Conservation (phyloP, 768 basidiomycete genomes). For the Pisolithus orientalis region DNA sequence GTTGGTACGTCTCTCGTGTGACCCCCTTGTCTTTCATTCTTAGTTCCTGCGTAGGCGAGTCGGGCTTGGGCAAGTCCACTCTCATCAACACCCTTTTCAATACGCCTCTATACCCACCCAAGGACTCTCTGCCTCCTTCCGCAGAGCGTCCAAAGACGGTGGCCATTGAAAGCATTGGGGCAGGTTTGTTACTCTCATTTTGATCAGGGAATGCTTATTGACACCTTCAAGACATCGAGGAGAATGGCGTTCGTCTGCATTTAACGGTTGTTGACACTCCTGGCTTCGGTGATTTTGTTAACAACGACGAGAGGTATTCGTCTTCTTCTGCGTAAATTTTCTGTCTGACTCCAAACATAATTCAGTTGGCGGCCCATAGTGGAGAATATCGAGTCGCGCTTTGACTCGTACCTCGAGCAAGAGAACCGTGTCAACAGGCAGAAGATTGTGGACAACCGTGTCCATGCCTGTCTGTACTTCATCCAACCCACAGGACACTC, state of each 20-base stretch:
- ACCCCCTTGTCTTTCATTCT: slow-evolving; percentile 6
- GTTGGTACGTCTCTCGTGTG: slow-evolving; percentile 66
- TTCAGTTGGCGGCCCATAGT: slow-evolving; percentile 95
- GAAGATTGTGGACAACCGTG: slow-evolving; percentile 93
- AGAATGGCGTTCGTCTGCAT: slow-evolving; percentile 93
- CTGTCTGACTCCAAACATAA: slow-evolving; percentile 12
- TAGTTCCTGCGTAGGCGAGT: slow-evolving; percentile 65
- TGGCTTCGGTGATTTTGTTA: slow-evolving; percentile 98
- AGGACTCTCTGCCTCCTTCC: slow-evolving; percentile 77
- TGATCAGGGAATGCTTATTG: slow-evolving; percentile 11
- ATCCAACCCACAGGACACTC: slow-evolving; percentile 98
- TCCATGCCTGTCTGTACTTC: slow-evolving; percentile 98
- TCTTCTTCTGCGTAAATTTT: slow-evolving; percentile 11
- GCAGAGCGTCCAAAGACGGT: slow-evolving; percentile 89
- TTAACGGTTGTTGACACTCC: slow-evolving; percentile 99
- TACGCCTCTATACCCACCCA: slow-evolving; percentile 88
- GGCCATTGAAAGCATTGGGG: slow-evolving; percentile 96
- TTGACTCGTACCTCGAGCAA: slow-evolving; percentile 96
- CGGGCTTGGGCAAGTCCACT: slow-evolving; percentile 97
- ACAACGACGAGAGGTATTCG: slow-evolving; percentile 91
- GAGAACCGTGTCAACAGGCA: slow-evolving; percentile 96
- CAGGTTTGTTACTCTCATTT: slow-evolving; percentile 52
- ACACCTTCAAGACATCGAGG: slow-evolving; percentile 81
- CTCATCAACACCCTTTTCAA: slow-evolving; percentile 99
- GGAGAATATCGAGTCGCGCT: slow-evolving; percentile 96